Evolutionary conservation across 2,329 filamentous ascomycete species (phyloP).

Genomic region (Apiospora sp.): DNA sequence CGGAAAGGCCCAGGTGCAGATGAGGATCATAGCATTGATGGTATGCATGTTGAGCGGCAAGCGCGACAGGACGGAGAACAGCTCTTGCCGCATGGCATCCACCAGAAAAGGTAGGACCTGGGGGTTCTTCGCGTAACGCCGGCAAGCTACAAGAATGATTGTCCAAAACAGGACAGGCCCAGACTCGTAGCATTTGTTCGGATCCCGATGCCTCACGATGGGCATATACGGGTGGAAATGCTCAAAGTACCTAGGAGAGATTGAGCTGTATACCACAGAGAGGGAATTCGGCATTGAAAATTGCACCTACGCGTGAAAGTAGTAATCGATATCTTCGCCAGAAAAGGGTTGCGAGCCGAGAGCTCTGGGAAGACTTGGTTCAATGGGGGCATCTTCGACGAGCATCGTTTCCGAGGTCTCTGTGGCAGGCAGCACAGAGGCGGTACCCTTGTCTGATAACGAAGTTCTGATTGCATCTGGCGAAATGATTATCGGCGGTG

Average conservation of each 20-base stretch:
- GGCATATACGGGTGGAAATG: conserved; percentile 62
- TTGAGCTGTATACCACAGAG: conserved; percentile 23
- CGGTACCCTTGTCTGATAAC: background rate
- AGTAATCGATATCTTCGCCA: conserved; percentile 62
- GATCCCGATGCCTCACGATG: conserved; percentile 56
- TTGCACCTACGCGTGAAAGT: conserved; percentile 58
- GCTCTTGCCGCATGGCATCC: conserved; percentile 55
- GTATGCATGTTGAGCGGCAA: conserved; percentile 55
- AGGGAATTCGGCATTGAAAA: background rate
- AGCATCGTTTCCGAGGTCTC: conserved; percentile 11
- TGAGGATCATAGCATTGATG: conserved; percentile 60
- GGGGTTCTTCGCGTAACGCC: conserved; percentile 55
- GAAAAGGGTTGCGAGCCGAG: conserved; percentile 57
- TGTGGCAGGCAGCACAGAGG: background rate
- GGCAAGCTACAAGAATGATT: conserved; percentile 58
- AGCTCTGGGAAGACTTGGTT: conserved; percentile 49
- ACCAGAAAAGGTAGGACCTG: conserved; percentile 53
- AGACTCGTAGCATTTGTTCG: conserved; percentile 58
- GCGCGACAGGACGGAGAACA: conserved; percentile 52
- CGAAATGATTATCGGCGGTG: conserved; percentile 8
- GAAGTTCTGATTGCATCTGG: conserved; percentile 2
- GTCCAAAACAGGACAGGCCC: conserved; percentile 62
- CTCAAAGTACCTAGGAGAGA: conserved; percentile 55
- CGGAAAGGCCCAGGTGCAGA: conserved; percentile 61
- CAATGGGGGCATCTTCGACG: conserved; percentile 26